Percentiles rank a stretch among this genome's conserved stretches.
Conservation (phyloP, 2,329 filamentous ascomycete genomes). For the Botryotinia narcissicola region DNA sequence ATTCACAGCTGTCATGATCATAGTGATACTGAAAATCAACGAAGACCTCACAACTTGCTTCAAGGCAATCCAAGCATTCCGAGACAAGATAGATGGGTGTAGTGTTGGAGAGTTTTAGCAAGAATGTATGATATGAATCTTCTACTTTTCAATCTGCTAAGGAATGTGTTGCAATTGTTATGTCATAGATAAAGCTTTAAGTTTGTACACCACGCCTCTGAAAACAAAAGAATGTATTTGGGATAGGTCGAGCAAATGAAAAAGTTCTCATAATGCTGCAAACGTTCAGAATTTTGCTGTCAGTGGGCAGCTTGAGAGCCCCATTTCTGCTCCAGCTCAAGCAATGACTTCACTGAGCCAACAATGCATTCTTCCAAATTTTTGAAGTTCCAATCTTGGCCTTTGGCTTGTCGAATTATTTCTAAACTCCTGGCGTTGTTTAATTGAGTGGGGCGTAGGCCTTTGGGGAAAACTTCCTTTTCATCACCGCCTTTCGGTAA, state of each 20-base stretch:
- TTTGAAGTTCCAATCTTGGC: constrained; percentile 30
- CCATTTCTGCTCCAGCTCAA: constrained; percentile 33
- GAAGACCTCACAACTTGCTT: not conserved
- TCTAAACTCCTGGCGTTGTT: constrained; percentile 26
- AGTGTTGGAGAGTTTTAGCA: not conserved
- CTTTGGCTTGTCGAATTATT: constrained; percentile 20
- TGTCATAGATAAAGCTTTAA: not conserved
- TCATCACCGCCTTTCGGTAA: constrained; percentile 45
- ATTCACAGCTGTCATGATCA: not conserved
- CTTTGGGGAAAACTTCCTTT: constrained; percentile 27
- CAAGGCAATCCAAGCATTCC: no score
- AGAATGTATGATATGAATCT: not conserved
- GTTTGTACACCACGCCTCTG: no score
- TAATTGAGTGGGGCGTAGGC: constrained; percentile 31
- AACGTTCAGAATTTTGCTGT: not conserved
- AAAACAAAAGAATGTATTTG: not conserved
- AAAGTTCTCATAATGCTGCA: not conserved
- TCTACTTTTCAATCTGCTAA: not conserved
- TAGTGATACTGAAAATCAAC: not conserved
- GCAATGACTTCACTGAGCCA: constrained; percentile 33
- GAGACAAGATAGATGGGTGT: not conserved
- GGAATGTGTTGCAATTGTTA: not conserved
- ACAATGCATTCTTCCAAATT: constrained; percentile 34
- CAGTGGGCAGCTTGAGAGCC: not conserved
- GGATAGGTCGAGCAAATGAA: not conserved